Conservation (phyloP, 2,329 filamentous ascomycete species). For the Curvularia spicifera region DNA sequence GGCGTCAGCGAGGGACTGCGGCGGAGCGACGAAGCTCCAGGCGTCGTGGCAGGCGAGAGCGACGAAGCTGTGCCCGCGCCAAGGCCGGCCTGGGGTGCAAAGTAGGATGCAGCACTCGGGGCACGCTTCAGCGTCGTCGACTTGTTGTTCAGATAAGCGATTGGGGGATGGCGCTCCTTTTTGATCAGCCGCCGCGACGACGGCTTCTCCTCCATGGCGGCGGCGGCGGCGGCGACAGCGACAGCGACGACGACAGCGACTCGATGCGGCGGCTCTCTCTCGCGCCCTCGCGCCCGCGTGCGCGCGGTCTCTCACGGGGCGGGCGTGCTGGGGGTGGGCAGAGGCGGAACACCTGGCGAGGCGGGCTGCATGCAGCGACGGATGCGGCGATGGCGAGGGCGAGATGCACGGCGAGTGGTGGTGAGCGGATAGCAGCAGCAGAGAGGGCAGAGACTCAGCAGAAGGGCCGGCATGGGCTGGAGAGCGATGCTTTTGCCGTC, state of each 20-base stretch:
- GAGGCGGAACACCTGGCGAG: no score
- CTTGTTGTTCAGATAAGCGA: constrained; percentile 26
- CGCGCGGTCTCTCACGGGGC: no score
- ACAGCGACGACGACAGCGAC: no score
- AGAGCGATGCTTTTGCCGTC: constrained; percentile 4
- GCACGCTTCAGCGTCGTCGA: constrained; percentile 30
- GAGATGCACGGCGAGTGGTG: no score
- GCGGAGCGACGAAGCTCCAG: constrained; percentile 16
- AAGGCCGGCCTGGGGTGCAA: constrained; percentile 21
- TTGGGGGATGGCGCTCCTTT: constrained; percentile 27
- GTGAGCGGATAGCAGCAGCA: not conserved
- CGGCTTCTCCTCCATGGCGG: constrained; percentile 27
- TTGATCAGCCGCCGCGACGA: constrained; percentile 26
- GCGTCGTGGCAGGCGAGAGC: constrained; percentile 17
- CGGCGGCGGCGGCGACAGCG: not conserved
- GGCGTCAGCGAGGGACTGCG: constrained; percentile 29
- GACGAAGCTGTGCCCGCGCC: constrained; percentile 3
- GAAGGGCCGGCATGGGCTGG: not conserved
- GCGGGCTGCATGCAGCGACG: not conserved
- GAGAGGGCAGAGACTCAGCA: not conserved
- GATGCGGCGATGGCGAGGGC: not conserved
- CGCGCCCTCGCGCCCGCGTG: no score
- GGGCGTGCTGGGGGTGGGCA: not conserved
- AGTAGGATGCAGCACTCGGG: constrained; percentile 30
- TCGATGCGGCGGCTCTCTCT: no score